A percentile compares a stretch with the other conserved stretches of the same genome.
Evolutionary conservation across 1,139 yeast species (phyloP).

Genomic region (Yamadazyma epiphylla): DNA sequence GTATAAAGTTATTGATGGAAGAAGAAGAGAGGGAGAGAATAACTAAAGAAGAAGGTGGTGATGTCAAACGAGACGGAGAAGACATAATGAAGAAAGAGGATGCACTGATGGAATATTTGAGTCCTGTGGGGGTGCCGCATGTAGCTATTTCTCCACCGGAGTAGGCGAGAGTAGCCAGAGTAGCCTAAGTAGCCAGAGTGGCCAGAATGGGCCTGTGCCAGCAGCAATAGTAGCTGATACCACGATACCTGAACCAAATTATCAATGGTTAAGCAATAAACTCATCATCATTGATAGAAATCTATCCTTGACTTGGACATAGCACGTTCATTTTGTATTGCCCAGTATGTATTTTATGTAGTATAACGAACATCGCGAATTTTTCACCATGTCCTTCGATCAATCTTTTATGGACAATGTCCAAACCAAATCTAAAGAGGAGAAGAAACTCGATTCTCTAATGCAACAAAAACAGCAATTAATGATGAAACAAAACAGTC

Average conservation of each 20-base stretch:
- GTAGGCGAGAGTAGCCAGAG: too few species aligned
- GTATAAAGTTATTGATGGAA: constrained; percentile 70
- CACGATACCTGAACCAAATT: too few species aligned
- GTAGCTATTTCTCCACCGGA: constrained; percentile 42
- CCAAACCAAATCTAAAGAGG: constrained; percentile 17
- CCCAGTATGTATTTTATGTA: constrained; percentile 9
- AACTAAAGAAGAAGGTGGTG: too few species aligned
- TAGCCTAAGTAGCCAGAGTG: too few species aligned
- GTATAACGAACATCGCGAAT: constrained; percentile 1
- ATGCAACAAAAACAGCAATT: constrained; percentile 29
- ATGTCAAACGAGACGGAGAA: constrained; percentile 6
- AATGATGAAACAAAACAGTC: constrained; percentile 35
- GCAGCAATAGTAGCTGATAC: too few species aligned
- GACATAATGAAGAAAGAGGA: constrained; percentile 2
- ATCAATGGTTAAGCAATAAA: too few species aligned
- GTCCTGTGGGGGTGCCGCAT: constrained; percentile 21
- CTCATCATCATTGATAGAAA: too few species aligned
- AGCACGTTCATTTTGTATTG: not conserved
- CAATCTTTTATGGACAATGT: constrained; percentile 10
- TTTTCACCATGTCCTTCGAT: constrained; percentile 8
- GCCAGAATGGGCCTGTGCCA: too few species aligned
- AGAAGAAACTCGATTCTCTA: constrained; percentile 29
- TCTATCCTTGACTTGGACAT: too few species aligned
- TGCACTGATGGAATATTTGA: too few species aligned
- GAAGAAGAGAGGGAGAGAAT: constrained; percentile 50